Base-by-base conservation (phyloP, 1,284 basidiomycete species). In the Fomes fomentarius region DNA sequence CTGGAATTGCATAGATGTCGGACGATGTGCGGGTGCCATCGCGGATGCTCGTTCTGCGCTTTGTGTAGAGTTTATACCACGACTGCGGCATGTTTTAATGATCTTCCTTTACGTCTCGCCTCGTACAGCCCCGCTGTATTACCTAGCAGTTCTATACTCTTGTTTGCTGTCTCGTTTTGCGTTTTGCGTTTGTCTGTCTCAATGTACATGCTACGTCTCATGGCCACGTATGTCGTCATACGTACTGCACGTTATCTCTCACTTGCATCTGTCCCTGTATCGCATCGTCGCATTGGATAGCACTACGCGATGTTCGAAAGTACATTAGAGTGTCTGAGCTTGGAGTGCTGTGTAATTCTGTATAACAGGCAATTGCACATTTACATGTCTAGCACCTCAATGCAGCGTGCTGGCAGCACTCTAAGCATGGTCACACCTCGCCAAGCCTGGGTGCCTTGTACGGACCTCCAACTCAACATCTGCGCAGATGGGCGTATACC, bases 41-140 rank as follows among this genome's bases (percentile, higher is more conserved):
- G 49, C 41, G 49, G 51, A 53, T 43, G 42, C 3, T 34, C 31
- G 39, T 26, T 10, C 17, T 21, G 38, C 24, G 33, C 26, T 49
- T 25, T 51, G 55, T 52, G 45, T 50, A 59, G 51, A 41, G 33
- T 44, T n/a, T 49, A 56, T 47, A 56, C 49, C 26, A 42, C 21
- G 30, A 25, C 5, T 52, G 22, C 10, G 50, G 39, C 52, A 39
- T 55, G 52, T 39, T 34, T 46, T 57, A 57, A 53, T 54, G 43
- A 45, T 26, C 26, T 51, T 28, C 22, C 33, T 53, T 46, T 26
- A 43, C 33, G 48, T 47, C 33, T 47, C 43, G 37, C 52, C 34
- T 44, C 24, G 48, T 43, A 21, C 19, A 25, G 33, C 35, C 54
- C 47, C 52, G 42, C 28, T 59, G 57, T 59, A 62, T 62, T 49